Conservation (phyloP, 768 basidiomycete genomes). For the Boletus tylopilopsis region DNA sequence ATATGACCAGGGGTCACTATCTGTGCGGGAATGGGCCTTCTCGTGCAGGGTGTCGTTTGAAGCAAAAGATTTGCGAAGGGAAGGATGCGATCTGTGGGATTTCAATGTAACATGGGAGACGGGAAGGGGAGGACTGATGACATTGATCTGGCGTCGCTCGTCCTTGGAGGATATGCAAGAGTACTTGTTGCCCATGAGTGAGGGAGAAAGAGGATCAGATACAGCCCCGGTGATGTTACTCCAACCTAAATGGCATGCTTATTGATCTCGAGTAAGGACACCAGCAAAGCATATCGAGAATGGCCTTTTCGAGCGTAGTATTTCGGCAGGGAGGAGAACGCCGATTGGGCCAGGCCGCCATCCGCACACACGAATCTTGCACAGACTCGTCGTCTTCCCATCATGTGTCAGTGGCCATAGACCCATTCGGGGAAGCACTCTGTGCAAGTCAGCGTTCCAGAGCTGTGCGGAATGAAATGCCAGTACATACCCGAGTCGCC, state of each 20-base stretch:
- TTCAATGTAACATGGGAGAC: constrained; percentile 37
- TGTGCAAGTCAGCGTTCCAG: not conserved
- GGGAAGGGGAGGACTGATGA: constrained; percentile 10
- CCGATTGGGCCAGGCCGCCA: not conserved
- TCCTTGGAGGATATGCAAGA: constrained; percentile 18
- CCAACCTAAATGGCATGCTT: constrained; percentile 8
- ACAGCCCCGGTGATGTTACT: not conserved
- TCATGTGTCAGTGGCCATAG: constrained; percentile 9
- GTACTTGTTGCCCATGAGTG: constrained; percentile 31
- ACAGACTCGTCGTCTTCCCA: not conserved
- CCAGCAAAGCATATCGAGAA: not conserved
- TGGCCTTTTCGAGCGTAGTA: not conserved
- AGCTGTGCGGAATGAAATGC: not conserved
- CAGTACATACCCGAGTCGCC: not conserved
- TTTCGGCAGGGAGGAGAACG: not conserved
- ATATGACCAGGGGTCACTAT: constrained; percentile 3
- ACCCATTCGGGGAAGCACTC: not conserved
- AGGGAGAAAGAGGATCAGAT: not conserved
- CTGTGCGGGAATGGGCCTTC: constrained; percentile 17
- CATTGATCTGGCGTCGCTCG: constrained; percentile 2
- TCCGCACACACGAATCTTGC: not conserved
- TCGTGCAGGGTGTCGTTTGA: constrained; percentile 42
- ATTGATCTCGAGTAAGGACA: constrained; percentile 8
- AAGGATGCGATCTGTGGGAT: constrained; percentile 35
- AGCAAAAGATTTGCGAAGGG: constrained; percentile 33